These are phyloP conservation scores for Chlamydomonas incerta DNA, from an alignment of 139 green algal species.

Conservation along the genomic window DNA sequence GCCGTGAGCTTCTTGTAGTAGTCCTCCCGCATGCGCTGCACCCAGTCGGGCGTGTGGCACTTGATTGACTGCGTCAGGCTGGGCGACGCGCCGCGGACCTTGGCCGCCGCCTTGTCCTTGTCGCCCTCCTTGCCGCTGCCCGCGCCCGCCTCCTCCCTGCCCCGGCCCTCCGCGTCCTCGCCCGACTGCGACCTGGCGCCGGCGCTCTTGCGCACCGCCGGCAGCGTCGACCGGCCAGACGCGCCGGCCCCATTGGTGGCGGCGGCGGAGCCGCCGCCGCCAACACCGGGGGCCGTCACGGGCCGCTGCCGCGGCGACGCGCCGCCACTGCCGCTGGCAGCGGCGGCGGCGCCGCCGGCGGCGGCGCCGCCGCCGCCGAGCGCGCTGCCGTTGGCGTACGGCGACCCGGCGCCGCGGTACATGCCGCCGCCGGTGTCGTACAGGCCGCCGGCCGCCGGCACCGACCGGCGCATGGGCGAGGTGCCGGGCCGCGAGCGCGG, in stretches of 20 bases:
- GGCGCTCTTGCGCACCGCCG: conserved; percentile 4
- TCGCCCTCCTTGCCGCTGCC: background rate
- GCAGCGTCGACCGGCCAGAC: background rate
- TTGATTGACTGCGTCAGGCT: background rate
- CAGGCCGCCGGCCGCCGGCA: background rate
- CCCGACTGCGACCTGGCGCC: background rate
- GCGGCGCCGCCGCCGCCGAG: no score
- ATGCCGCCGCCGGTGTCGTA: background rate
- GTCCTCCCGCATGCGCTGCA: conserved; percentile 32
- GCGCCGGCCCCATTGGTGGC: background rate
- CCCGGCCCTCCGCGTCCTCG: background rate
- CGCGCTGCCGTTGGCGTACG: no score
- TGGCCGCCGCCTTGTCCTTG: background rate
- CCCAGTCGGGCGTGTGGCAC: conserved; percentile 29
- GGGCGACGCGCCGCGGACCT: background rate
- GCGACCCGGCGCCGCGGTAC: no score
- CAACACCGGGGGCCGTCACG: background rate
- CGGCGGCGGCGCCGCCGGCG: no score
- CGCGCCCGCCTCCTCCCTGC: no score
- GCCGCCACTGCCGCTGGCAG: background rate
- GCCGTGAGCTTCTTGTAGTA: conserved; percentile 26
- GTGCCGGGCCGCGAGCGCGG: background rate
- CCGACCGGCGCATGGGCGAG: background rate
- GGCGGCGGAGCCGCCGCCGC: no score
- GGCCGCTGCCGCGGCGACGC: no score